phyloP scores from a whole-genome alignment of 768 basidiomycete species.

The Suillus lakei region DNA sequence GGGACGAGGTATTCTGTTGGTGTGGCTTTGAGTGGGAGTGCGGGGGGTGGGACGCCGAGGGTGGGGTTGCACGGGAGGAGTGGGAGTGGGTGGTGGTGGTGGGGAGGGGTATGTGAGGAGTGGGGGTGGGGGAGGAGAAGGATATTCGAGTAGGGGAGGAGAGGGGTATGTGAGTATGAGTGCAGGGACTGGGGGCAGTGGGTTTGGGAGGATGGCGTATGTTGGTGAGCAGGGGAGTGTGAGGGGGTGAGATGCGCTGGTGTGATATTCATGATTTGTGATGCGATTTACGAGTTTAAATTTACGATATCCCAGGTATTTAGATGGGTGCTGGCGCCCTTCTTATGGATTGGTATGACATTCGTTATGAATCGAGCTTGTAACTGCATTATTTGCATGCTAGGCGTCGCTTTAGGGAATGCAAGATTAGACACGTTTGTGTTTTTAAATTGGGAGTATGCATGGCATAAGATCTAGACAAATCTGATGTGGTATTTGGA shows the following conservation, averaged over 20 bases:
- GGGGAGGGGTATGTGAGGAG: background rate
- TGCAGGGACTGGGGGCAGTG: background rate
- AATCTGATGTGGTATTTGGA: too few relatives aligned
- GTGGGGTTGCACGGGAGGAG: background rate
- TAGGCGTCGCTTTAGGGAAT: background rate
- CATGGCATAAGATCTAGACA: too few relatives aligned
- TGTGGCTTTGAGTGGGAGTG: background rate
- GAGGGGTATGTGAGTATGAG: background rate
- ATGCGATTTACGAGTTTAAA: background rate
- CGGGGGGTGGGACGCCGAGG: background rate
- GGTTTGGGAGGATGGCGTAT: background rate
- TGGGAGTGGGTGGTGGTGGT: background rate
- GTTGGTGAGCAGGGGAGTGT: background rate
- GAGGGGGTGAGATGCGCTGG: too few relatives aligned
- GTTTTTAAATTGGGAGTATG: too few relatives aligned
- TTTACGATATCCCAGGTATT: too few relatives aligned
- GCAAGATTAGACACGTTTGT: background rate
- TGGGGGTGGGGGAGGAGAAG: background rate
- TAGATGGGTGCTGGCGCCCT: background rate
- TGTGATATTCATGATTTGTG: background rate
- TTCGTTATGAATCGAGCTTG: background rate
- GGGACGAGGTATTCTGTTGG: conserved; percentile 2
- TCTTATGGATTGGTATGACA: background rate
- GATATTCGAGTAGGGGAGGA: background rate
- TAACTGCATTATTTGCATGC: too few relatives aligned